Evolutionary conservation across 2,329 filamentous ascomycete species (phyloP).

Genomic region (Fusarium sp.): DNA sequence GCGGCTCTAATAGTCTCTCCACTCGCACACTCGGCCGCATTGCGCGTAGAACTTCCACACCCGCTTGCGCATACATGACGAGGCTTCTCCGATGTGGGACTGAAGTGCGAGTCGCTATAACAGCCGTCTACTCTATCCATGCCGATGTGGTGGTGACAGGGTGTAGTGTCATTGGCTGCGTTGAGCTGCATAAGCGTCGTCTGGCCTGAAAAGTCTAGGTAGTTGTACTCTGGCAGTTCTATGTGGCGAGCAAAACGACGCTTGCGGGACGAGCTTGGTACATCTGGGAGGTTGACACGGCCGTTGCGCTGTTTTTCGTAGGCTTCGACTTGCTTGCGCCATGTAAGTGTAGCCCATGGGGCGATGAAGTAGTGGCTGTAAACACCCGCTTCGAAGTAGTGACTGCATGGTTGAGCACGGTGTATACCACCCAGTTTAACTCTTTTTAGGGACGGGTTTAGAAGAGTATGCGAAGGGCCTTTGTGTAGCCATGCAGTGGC

Average conservation of each 20-base stretch:
- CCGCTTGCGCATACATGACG: slow-evolving; percentile 24
- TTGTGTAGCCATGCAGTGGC: slow-evolving; percentile 53
- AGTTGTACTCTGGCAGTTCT: slow-evolving; percentile 1
- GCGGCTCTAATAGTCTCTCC: slow-evolving; percentile 20
- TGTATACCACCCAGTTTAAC: slow-evolving; percentile 57
- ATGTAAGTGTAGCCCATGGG: slow-evolving; percentile 42
- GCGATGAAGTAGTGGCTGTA: slow-evolving; percentile 49
- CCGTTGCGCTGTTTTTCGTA: slow-evolving; percentile 42
- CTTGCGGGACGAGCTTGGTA: slow-evolving; percentile 1
- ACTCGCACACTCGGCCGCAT: slow-evolving; percentile 30
- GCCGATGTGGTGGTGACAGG: slow-evolving; percentile 11
- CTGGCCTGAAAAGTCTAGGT: slow-evolving; percentile 17
- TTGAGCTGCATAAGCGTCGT: background rate
- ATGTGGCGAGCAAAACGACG: slow-evolving; percentile 8
- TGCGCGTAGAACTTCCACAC: slow-evolving; percentile 29
- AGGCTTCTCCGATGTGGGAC: slow-evolving; percentile 14
- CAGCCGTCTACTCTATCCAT: slow-evolving; percentile 17
- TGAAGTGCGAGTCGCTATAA: slow-evolving; percentile 31
- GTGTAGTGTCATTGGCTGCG: background rate
- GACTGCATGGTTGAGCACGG: slow-evolving; percentile 56
- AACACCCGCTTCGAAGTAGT: slow-evolving; percentile 52
- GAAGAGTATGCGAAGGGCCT: background rate
- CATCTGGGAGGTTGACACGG: slow-evolving; percentile 24
- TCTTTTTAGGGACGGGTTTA: slow-evolving; percentile 45
- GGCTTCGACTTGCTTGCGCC: slow-evolving; percentile 28